Percentiles rank a stretch among this genome's conserved stretches.
Conservation (phyloP, 345 rosid genomes). For the Corymbia maculata region DNA sequence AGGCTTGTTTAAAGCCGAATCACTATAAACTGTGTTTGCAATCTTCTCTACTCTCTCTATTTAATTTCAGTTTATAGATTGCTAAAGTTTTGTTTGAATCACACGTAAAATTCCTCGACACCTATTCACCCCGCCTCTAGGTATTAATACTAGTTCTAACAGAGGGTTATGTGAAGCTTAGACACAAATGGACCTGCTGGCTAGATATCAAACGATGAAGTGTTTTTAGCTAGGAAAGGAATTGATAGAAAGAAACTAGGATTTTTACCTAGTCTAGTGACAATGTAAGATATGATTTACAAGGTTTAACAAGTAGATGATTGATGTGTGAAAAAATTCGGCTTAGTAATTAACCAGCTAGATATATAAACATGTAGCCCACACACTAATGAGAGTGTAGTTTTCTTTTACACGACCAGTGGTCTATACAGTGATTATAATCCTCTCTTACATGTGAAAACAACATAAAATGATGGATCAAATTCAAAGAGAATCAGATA, state of each 20-base stretch:
- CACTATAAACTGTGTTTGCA: no score
- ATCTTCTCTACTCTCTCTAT: no score
- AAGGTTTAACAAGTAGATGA: neutral
- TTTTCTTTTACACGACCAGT: neutral
- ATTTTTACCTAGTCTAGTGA: neutral
- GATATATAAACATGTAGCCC: neutral
- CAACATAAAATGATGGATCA: neutral
- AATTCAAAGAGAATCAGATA: neutral
- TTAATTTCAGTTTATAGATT: no score
- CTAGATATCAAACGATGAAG: neutral
- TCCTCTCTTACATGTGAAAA: neutral
- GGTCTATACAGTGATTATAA: neutral
- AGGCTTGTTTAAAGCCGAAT: no score
- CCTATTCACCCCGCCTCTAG: no score
- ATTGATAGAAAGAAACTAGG: neutral
- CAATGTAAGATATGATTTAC: neutral
- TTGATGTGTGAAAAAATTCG: accelerated
- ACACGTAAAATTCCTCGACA: no score
- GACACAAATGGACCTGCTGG: neutral
- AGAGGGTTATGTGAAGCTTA: neutral
- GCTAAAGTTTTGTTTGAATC: no score
- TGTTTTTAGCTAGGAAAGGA: neutral
- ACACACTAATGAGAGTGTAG: neutral
- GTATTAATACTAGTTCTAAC: no score
- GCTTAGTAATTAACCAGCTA: neutral